These are phyloP conservation scores for Phylloporus sp. DNA, from an alignment of 768 basidiomycete species.

Conservation along the genomic window DNA sequence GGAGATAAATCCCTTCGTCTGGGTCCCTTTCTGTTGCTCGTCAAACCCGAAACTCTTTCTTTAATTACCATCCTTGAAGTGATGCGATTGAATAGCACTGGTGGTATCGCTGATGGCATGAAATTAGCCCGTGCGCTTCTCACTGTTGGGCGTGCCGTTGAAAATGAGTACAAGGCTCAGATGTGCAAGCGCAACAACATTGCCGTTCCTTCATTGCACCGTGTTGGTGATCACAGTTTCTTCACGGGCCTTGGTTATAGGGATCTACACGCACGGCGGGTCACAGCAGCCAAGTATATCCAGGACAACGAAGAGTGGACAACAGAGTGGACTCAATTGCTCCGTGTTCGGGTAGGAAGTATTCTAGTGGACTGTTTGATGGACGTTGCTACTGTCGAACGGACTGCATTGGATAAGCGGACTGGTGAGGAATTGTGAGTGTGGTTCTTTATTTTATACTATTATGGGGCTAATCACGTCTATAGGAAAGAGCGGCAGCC, in stretches of 20 bases:
- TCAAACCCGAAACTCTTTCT: slow-evolving; percentile 76
- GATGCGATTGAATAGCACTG: slow-evolving; percentile 74
- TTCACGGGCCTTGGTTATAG: slow-evolving; percentile 61
- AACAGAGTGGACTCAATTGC: slow-evolving; percentile 76
- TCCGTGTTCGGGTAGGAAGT: slow-evolving; percentile 76
- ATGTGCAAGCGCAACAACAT: slow-evolving; percentile 68
- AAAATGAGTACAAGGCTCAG: slow-evolving; percentile 86
- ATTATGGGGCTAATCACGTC: slow-evolving; percentile 2
- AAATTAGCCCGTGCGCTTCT: slow-evolving; percentile 84
- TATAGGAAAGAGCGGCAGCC: slow-evolving; percentile 74
- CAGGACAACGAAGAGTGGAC: slow-evolving; percentile 69
- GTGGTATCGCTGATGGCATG: slow-evolving; percentile 81
- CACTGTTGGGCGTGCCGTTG: slow-evolving; percentile 76
- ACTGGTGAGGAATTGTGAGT: slow-evolving; percentile 63
- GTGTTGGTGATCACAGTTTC: slow-evolving; percentile 35
- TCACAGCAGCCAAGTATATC: slow-evolving; percentile 62
- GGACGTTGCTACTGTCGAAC: slow-evolving; percentile 73
- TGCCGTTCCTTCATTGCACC: slow-evolving; percentile 36
- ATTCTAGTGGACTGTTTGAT: slow-evolving; percentile 81
- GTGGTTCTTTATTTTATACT: neutral
- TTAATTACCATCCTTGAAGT: slow-evolving; percentile 87
- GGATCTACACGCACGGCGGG: slow-evolving; percentile 58
- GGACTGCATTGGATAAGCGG: slow-evolving; percentile 52
- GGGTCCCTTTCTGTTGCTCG: slow-evolving; percentile 69
- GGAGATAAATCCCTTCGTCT: slow-evolving; percentile 33